Conservation (phyloP, 805 yeast genomes). For the Yamadazyma tumulicola region DNA sequence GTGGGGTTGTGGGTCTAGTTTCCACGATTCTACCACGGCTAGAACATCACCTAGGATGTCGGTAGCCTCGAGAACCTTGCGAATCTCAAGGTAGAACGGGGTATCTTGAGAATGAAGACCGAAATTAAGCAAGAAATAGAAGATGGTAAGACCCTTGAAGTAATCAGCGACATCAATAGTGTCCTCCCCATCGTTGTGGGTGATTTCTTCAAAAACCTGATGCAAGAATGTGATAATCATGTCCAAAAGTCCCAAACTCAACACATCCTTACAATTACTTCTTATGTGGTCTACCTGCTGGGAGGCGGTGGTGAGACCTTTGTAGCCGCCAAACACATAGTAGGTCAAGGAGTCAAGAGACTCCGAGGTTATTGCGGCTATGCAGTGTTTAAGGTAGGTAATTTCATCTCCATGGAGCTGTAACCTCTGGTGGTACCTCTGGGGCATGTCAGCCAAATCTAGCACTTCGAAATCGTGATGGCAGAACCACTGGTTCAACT, state of each 20-base stretch:
- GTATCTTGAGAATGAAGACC: constrained; percentile 1
- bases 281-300: constrained; percentile 16
- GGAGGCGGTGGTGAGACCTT: constrained; percentile 7
- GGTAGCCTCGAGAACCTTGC: constrained; percentile 20
- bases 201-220: not conserved
- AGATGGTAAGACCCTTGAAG: constrained; percentile 30
- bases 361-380: not conserved
- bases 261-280: constrained; percentile 9
- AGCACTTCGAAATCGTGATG: constrained; percentile 24
- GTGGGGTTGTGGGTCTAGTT: constrained; percentile 44
- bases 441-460: constrained; percentile 3
- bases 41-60: constrained; percentile 45
- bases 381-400: constrained; percentile 1
- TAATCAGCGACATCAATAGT: constrained; percentile 9
- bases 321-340: constrained; percentile 25
- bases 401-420: not conserved
- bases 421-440: constrained; percentile 1
- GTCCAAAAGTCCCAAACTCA: constrained; percentile 5
- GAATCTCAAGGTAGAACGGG: constrained; percentile 9
- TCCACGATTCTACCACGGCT: constrained; percentile 60
- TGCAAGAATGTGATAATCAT: constrained; percentile 1
- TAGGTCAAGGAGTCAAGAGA: constrained; percentile 18
- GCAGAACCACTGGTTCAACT: constrained; percentile 39
- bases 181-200: not conserved
- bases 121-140: constrained; percentile 28